Evolutionary conservation across 768 basidiomycete species (phyloP), one percentile per base, ranked within the genome.

Genomic region (Cyathus striatus): DNA sequence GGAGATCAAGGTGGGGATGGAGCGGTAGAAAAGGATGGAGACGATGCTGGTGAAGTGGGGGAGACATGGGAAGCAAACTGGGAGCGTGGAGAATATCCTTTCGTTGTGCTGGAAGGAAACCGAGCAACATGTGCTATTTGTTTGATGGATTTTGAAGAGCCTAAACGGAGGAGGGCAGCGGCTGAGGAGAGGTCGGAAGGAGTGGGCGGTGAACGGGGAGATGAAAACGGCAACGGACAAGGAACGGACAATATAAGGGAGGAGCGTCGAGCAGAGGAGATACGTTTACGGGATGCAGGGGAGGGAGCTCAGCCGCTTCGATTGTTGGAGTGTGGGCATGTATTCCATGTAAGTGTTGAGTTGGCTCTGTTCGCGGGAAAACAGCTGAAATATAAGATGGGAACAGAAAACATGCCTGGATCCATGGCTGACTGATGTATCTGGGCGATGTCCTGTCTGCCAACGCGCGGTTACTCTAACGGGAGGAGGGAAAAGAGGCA

Each of bases 321-420:
- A 54, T 59, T 90, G 27, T 61, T 93, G 40, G 70, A 69, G 2
- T 95, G 92, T 51, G 85, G 85, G 2, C 92, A 95, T 69, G 87
- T 87, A 37, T 95, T 91, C 64, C 92, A 95, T 65, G 90, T 92
- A 48, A 61, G 87, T n/a, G n/a, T n/a, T n/a, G n/a, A n/a, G 68
- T 3, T 23, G 17, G 39, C 23, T 10, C 44, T 22, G 25, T 41
- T n/a, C 10, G 16, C 32, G 38, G 38, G 4, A 12, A 36, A 27
- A 16, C 23, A 23, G 34, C 32, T 43, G 43, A 48, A 33, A 38
- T n/a, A 6, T 12, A 21, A 10, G 33, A 13, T 4, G 32, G 23
- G n/a, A 6, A 22, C 50, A 88, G 88, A 81, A 88, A 87, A 81
- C 83, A 18, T 95, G 91, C 58, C 63, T 94, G 33, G 91, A 95